These are phyloP conservation scores for Microsporum audouinii DNA, from an alignment of 2,329 filamentous ascomycete species.

Conservation along the genomic window DNA sequence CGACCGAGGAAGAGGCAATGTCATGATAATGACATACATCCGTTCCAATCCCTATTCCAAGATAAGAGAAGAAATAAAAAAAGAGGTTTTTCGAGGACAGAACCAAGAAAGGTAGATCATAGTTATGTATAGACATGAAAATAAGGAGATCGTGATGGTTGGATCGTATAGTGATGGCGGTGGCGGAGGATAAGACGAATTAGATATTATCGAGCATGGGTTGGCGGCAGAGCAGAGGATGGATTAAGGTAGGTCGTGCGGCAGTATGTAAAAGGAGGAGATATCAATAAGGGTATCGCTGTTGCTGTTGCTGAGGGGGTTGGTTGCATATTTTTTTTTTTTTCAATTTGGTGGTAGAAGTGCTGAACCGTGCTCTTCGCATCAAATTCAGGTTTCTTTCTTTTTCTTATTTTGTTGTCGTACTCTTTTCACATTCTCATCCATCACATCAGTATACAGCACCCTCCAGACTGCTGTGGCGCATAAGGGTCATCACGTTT, in stretches of 20 bases:
- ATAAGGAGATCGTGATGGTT: constrained; percentile 1
- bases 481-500: constrained; percentile 97
- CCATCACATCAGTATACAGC: constrained; percentile 84
- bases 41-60: not conserved
- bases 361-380: no score
- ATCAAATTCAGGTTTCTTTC: not conserved
- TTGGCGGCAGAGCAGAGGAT: not conserved
- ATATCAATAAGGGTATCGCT: not conserved
- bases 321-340: not conserved
- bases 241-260: not conserved
- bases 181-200: not conserved
- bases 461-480: constrained; percentile 81
- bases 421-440: not conserved
- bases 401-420: not conserved
- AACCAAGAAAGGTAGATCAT: not conserved
- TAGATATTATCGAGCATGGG: not conserved
- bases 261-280: not conserved
- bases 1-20: not conserved
- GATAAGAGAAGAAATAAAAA: not conserved
- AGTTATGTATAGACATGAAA: constrained; percentile 3
- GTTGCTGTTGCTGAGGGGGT: constrained; percentile 5
- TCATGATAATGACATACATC: not conserved
- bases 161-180: not conserved
- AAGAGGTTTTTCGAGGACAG: not conserved
- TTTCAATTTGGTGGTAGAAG: not conserved